Conservation (phyloP, 2,329 filamentous ascomycete genomes). For the Xylaria sp. region DNA sequence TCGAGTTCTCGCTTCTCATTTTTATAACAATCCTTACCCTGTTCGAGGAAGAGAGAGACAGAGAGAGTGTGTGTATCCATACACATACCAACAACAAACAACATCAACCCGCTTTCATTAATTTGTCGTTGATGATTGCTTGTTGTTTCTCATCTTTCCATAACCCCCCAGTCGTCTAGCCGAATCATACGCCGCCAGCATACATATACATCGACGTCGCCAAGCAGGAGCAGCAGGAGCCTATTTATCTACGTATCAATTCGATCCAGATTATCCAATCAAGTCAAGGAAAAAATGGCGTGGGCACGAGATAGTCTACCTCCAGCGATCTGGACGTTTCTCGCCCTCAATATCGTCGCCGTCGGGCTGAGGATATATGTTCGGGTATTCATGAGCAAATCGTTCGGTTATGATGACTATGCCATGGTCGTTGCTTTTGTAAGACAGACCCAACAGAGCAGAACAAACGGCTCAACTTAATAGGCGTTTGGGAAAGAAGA, state of each 20-base stretch:
- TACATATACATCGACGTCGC: constrained; percentile 18
- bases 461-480: neutral
- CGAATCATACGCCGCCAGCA: constrained; percentile 18
- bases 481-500: neutral
- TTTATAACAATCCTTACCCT: constrained; percentile 21
- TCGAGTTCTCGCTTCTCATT: constrained; percentile 3
- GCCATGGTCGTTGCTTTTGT: constrained; percentile 39
- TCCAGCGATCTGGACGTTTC: constrained; percentile 38
- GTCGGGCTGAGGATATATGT: constrained; percentile 38
- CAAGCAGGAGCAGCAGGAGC: neutral
- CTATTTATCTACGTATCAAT: neutral
- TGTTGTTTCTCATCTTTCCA: constrained; percentile 21
- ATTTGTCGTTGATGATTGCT: constrained; percentile 21
- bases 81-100: neutral
- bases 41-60: neutral
- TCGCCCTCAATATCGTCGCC: constrained; percentile 36
- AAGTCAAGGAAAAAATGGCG: constrained; percentile 28
- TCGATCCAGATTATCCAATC: neutral
- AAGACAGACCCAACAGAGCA: constrained; percentile 15
- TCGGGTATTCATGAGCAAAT: constrained; percentile 38
- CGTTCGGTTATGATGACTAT: constrained; percentile 39
- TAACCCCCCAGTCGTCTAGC: constrained; percentile 22
- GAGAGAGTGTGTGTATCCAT: neutral
- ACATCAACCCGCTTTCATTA: constrained; percentile 7
- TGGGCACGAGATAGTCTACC: constrained; percentile 41